A percentile compares a stretch with the other conserved stretches of the same genome.
phyloP scores from a whole-genome alignment of 2,329 filamentous ascomycete genomes.

The Thielaviopsis musarum region DNA sequence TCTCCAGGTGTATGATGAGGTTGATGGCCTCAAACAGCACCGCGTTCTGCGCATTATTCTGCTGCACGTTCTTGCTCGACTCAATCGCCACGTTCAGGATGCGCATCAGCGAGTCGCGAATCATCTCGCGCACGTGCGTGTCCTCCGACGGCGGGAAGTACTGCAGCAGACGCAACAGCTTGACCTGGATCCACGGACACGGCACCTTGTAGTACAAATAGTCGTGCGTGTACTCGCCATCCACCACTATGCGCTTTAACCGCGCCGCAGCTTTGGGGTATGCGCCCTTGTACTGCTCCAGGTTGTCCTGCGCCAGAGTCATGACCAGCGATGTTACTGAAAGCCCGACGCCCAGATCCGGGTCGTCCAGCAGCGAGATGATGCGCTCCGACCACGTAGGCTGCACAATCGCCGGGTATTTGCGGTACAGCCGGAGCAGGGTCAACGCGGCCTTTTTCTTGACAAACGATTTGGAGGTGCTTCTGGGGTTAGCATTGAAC shows the following conservation, averaged over 20 bases:
- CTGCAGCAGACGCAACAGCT: constrained; percentile 77
- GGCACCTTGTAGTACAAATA: constrained; percentile 99
- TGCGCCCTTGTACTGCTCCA: constrained; percentile 85
- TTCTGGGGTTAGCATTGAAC: constrained; percentile 13
- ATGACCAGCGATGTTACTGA: constrained; percentile 94
- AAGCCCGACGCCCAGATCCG: constrained; percentile 81
- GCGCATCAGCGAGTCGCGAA: constrained; percentile 77
- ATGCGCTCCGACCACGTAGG: constrained; percentile 96
- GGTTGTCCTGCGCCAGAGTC: constrained; percentile 81
- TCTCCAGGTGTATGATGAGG: constrained; percentile 92
- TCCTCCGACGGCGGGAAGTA: constrained; percentile 98
- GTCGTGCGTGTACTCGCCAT: constrained; percentile 74
- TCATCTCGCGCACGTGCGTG: constrained; percentile 76
- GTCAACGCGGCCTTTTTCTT: constrained; percentile 98
- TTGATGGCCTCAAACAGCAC: constrained; percentile 98
- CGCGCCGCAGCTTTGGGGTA: constrained; percentile 87
- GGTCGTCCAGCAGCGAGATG: constrained; percentile 96
- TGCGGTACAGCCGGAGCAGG: constrained; percentile 81
- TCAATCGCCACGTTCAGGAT: constrained; percentile 87
- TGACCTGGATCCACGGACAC: constrained; percentile 95
- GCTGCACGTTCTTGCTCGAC: constrained; percentile 93
- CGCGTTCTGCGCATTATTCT: constrained; percentile 97
- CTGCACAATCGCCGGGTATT: constrained; percentile 84
- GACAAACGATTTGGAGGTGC: constrained; percentile 80
- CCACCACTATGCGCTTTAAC: constrained; percentile 77